These are phyloP conservation scores for Heterobasidion irregulare DNA, from an alignment of 1,284 basidiomycete species.

Conservation along the genomic window DNA sequence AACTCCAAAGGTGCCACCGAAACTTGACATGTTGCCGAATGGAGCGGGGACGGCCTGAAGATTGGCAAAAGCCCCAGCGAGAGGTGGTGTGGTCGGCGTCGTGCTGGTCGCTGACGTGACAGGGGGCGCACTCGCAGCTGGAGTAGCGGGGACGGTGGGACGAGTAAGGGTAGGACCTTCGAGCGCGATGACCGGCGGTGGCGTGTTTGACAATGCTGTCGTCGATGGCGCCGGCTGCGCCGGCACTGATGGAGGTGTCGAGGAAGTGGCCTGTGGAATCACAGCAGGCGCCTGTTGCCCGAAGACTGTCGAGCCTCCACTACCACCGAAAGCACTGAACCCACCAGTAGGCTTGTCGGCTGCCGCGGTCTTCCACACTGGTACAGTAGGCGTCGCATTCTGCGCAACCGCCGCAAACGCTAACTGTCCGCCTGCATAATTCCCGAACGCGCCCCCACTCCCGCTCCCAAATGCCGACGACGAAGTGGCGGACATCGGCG, in stretches of 20 bases:
- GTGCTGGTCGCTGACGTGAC: neutral
- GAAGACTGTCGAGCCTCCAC: neutral
- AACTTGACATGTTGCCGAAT: neutral
- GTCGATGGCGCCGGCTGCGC: neutral
- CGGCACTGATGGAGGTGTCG: neutral
- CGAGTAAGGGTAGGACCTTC: neutral
- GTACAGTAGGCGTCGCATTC: conserved; percentile 11
- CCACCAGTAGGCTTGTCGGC: conserved; percentile 3
- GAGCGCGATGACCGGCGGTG: neutral
- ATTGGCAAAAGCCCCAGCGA: neutral
- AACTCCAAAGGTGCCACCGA: neutral
- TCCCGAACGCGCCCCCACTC: conserved; percentile 18
- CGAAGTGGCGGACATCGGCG: conserved; percentile 5
- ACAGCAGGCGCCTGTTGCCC: conserved; percentile 5
- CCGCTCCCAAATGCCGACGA: conserved; percentile 9
- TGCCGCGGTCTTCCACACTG: conserved; percentile 15
- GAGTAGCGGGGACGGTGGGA: neutral
- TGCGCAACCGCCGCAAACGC: conserved; percentile 18
- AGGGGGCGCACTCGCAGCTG: neutral
- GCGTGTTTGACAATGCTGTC: neutral
- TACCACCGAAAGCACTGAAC: conserved; percentile 7
- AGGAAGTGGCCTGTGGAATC: neutral
- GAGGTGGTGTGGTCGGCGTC: neutral
- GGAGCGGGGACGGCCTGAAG: conserved; percentile 4
- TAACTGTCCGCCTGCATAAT: conserved; percentile 22